phyloP scores from a whole-genome alignment of 441 rosid species.

The Gossypium trilobum region DNA sequence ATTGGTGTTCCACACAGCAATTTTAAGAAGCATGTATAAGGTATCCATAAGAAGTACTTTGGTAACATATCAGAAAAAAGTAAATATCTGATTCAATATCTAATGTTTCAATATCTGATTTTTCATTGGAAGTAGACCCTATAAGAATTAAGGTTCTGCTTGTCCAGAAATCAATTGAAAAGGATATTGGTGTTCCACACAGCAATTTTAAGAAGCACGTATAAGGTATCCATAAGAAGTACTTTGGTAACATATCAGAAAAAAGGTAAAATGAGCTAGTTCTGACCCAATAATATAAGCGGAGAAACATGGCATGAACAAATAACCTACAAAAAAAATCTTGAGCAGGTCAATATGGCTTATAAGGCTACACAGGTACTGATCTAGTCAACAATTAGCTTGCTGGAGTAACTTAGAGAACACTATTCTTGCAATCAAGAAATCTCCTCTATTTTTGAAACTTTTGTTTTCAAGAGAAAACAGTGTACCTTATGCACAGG shows the following conservation, averaged over 20 bases:
- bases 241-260: neutral
- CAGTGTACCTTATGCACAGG: neutral
- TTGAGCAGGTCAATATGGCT: neutral
- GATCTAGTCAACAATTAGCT: neutral
- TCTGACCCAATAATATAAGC: constrained; percentile 1
- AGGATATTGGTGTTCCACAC: neutral
- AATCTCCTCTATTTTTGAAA: neutral
- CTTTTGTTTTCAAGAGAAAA: neutral
- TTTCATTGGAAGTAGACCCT: neutral
- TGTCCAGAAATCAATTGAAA: neutral
- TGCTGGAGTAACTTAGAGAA: neutral
- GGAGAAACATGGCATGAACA: constrained; percentile 5
- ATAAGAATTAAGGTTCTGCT: constrained; percentile 6
- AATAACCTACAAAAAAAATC: neutral
- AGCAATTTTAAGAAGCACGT: neutral
- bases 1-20: neutral
- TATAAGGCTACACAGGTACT: neutral
- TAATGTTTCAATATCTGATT: constrained; percentile 11
- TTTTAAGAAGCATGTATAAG: neutral
- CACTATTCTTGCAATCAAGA: constrained; percentile 3
- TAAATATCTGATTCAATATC: too few species aligned
- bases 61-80: neutral
- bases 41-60: neutral
- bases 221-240: neutral
- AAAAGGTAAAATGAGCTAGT: neutral